Conservation (phyloP, 23 red algal genomes). For the Gracilaria gracilis region DNA sequence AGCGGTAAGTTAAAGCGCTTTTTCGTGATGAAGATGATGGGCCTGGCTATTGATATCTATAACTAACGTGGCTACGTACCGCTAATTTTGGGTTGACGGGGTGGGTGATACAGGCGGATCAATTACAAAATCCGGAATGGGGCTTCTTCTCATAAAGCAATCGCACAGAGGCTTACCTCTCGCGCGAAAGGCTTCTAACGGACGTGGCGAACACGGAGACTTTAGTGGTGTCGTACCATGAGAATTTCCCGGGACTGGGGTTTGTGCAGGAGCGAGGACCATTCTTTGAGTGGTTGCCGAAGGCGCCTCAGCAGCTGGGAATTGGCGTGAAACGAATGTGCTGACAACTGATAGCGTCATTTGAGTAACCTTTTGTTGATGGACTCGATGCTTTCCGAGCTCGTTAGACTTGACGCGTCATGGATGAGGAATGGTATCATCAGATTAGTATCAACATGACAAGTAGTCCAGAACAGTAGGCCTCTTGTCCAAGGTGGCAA, state of each 20-base stretch:
- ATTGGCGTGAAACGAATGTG: not conserved
- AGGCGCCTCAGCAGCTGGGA: not conserved
- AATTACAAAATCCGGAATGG: constrained; percentile 41
- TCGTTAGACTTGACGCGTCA: too few species aligned
- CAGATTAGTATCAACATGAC: too few species aligned
- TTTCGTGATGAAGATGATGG: not conserved
- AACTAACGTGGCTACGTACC: too few species aligned
- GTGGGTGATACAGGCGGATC: not conserved
- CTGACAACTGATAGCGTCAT: not conserved
- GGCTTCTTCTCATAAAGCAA: constrained; percentile 4
- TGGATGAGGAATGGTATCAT: too few species aligned
- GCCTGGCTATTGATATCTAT: too few species aligned
- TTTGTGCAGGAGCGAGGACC: constrained; percentile 26
- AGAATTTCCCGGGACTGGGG: constrained; percentile 40
- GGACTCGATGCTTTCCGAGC: too few species aligned
- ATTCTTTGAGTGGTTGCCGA: constrained; percentile 17
- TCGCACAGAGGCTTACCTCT: not conserved
- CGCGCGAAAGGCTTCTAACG: not conserved
- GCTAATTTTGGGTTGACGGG: not conserved
- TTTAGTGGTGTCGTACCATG: constrained; percentile 36
- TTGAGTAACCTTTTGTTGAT: too few species aligned
- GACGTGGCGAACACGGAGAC: not conserved
- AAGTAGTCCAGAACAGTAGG: too few species aligned
- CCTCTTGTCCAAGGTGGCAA: too few species aligned
- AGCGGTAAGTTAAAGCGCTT: not conserved